Percentiles rank a stretch among this genome's conserved stretches.
Conservation (phyloP, 2,329 filamentous ascomycete genomes). For the Talaromyces pinophilus region DNA sequence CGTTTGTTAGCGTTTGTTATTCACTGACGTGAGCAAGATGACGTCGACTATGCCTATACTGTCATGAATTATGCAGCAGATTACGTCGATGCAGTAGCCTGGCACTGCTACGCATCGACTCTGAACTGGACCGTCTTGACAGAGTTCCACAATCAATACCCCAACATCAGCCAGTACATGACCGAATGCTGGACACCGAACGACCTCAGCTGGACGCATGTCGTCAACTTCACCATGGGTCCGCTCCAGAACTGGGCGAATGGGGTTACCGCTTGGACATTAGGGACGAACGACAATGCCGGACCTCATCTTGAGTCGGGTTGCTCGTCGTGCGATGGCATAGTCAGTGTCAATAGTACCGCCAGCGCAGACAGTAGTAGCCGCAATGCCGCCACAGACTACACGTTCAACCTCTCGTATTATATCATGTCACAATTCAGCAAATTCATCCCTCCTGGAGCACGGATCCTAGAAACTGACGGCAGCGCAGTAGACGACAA, state of each 20-base stretch:
- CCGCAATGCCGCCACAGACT: slow-evolving; percentile 27
- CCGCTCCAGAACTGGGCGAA: slow-evolving; percentile 37
- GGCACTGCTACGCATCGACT: slow-evolving; percentile 43
- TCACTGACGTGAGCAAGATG: slow-evolving; percentile 26
- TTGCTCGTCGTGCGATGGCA: slow-evolving; percentile 32
- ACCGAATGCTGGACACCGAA: slow-evolving; percentile 42
- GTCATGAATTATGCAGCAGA: slow-evolving; percentile 35
- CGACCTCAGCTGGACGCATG: slow-evolving; percentile 31
- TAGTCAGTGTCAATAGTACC: slow-evolving; percentile 28
- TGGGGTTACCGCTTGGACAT: slow-evolving; percentile 35
- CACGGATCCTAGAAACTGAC: slow-evolving; percentile 25
- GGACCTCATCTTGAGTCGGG: slow-evolving; percentile 33
- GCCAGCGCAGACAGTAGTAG: slow-evolving; percentile 30
- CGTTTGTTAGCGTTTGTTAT: too few species aligned
- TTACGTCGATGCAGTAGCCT: slow-evolving; percentile 38
- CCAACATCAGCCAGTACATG: slow-evolving; percentile 42
- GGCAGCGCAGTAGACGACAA: slow-evolving; percentile 15
- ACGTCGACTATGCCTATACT: slow-evolving; percentile 37
- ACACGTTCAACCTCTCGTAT: slow-evolving; percentile 53
- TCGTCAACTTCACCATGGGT: slow-evolving; percentile 33
- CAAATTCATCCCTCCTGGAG: slow-evolving; percentile 51
- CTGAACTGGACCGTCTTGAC: slow-evolving; percentile 40
- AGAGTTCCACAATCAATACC: slow-evolving; percentile 37
- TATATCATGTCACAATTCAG: slow-evolving; percentile 58
- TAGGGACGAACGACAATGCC: slow-evolving; percentile 31